Base-by-base conservation (phyloP, 805 yeast genomes). In the Lipomyces japonicus region DNA sequence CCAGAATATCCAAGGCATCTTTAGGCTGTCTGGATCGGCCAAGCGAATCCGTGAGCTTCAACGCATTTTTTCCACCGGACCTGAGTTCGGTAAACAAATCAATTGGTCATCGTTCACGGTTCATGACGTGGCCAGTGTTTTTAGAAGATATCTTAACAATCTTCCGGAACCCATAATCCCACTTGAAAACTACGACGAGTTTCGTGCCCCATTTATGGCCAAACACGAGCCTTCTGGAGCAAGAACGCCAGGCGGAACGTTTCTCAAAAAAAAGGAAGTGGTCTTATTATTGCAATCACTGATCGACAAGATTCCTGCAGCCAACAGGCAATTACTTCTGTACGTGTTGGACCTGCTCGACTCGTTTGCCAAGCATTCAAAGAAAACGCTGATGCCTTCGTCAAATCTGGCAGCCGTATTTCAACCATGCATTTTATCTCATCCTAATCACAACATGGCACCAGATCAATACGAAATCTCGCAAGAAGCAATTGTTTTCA, bases 391-490 rank as follows among this genome's bases (percentile, higher is more conserved):
- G 57, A 93, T 93, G 99, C 81, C 96, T 1, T 86, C 95, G 1
- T 79, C 88, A 61, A 93, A 93, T 65, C 72, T 93, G 57, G 95
- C 97, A 1, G 96, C 97, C 1, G 86, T 93, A 50, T 93, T 93
- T 71, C 98, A 93, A 70, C 97, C 98, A 2, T 86, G 96, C n/a
- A 81, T 93, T 16, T 72, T 93, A 46, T 85, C 95, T 7, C 97
- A 91, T 66, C 95, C 96, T 3, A 78, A 76, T 58, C 97, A 93
- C 66, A 96, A 90, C 64, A 79, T 91, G 82, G 79, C 84, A 37
- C 97, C 97, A 0, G 87, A 81, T 28, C 97, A 93, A 68, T 90
- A 90, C 69, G 91, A 86, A 10, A 70, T 88, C 31, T 86, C 95
- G 3, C 88, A 90, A 58, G 75, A 81, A 5, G 96, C 87, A 30